Base-by-base conservation (phyloP, 345 rosid genomes). In the Rhodomyrtus tomentosa region DNA sequence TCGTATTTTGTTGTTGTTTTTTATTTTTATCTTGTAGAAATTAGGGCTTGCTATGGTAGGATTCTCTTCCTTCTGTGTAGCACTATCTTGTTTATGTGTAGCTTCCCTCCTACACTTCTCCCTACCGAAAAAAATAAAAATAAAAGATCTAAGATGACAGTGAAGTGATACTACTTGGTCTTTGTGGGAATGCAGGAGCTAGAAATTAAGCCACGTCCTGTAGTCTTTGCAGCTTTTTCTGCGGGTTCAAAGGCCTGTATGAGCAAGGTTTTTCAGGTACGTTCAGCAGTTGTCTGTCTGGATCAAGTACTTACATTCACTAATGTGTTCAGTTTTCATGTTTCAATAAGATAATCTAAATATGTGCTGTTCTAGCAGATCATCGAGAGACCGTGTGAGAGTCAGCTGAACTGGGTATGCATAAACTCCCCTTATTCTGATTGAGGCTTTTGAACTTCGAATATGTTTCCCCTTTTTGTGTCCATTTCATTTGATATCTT, bases 201-300 rank as follows among this genome's bases (percentile, higher is more conserved):
- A 21, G 56, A 84, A 38, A 72, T 84, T 29, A 87, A 90, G 89
- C 92, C 95, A 51, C 92, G 95, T 88, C 98, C 99, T 24, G 90
- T 94, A 81, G 92, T 95, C 85, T 93, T 95, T 87, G 90, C 92
- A 50, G 93, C 98, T 42, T 87, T 97, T 87, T 97, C 98, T 86
- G 98, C 96, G 4, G 95, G 95, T 90, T 86, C 98, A 3, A 95
- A 97, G 89, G 98, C 98, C 86, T 95, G 98, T 88, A 89, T 95
- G 98, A 92, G 93, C 91, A 95, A 97, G 91, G 94, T 92, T 40
- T 89, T 93, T 82, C 98, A 97, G 98, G 99, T 88, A 89, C 80
- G 36, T 55, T 76, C 50, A 40, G 27, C 54, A 80, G 76, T 55
- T 50, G 3, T 21, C 80, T 55, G 50, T 32, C 21, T 84, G 38